Conservation (phyloP, 352 stramenopile species). For the Phytophthora melonis region DNA sequence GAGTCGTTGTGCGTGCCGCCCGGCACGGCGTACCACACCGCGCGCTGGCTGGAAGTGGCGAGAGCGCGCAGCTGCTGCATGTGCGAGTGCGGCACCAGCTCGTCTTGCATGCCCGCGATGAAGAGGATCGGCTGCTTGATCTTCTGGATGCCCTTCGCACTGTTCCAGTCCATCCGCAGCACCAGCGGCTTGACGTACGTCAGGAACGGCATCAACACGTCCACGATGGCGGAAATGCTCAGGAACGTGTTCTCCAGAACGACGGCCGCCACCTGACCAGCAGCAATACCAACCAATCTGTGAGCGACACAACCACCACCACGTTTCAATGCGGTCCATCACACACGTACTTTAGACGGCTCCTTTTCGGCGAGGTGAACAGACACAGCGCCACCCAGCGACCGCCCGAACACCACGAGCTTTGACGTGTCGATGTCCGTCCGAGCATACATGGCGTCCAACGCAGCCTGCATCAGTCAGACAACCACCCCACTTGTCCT, state of each 20-base stretch:
- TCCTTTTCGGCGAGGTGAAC: slow-evolving; percentile 90
- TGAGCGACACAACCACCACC: not conserved
- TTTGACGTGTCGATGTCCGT: slow-evolving; percentile 88
- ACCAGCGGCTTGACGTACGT: slow-evolving; percentile 91
- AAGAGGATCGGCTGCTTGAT: slow-evolving; percentile 92
- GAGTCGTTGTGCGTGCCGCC: slow-evolving; percentile 96
- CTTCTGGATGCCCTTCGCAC: slow-evolving; percentile 57
- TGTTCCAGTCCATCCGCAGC: slow-evolving; percentile 94
- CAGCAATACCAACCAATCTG: not conserved
- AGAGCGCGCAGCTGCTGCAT: slow-evolving; percentile 87
- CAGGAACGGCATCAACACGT: slow-evolving; percentile 93
- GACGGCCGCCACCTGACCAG: slow-evolving; percentile 81
- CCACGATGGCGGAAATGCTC: slow-evolving; percentile 94
- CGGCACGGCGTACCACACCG: slow-evolving; percentile 82
- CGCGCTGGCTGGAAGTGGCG: slow-evolving; percentile 55
- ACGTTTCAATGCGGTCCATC: not conserved
- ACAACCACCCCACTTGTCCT: not conserved
- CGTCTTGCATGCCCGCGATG: slow-evolving; percentile 90
- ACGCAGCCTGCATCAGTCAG: slow-evolving; percentile 55
- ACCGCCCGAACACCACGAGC: slow-evolving; percentile 94
- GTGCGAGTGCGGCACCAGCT: slow-evolving; percentile 93
- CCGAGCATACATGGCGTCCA: slow-evolving; percentile 79
- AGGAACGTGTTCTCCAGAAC: slow-evolving; percentile 97
- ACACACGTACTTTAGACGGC: slow-evolving; percentile 56
- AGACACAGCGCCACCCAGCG: slow-evolving; percentile 92